Percentiles rank a stretch among this genome's conserved stretches.
phyloP scores from a whole-genome alignment of 1,139 yeast genomes.

The Martiniozyma asiatica region DNA sequence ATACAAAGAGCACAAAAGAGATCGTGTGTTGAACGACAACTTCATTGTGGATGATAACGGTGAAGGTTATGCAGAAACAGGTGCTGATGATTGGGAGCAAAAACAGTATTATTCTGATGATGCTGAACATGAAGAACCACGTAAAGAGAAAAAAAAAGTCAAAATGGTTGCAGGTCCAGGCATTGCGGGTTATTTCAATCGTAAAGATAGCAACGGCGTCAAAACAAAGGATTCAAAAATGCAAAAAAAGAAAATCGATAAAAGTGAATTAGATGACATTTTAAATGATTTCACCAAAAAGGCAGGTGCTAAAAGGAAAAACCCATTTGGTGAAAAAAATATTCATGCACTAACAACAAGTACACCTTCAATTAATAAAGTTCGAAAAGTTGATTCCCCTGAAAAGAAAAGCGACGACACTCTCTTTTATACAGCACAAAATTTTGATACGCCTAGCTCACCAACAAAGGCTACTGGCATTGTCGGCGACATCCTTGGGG shows the following conservation, averaged over 20 bases:
- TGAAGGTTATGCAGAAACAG: slow-evolving; percentile 82
- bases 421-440: slow-evolving; percentile 14
- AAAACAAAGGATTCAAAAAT: slow-evolving; percentile 5
- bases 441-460: slow-evolving; percentile 17
- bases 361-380: too few relatives aligned
- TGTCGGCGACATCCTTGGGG: slow-evolving; percentile 7
- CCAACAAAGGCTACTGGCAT: slow-evolving; percentile 16
- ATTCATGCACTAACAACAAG: too few relatives aligned
- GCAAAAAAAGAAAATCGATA: slow-evolving; percentile 19
- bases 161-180: slow-evolving; percentile 35
- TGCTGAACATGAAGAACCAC: slow-evolving; percentile 15
- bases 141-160: slow-evolving; percentile 26
- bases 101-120: slow-evolving; percentile 17
- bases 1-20: slow-evolving; percentile 64
- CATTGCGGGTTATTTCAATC: slow-evolving; percentile 42
- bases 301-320: slow-evolving; percentile 16
- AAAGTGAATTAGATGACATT: slow-evolving; percentile 32
- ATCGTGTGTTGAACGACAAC: slow-evolving; percentile 76
- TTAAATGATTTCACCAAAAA: slow-evolving; percentile 30
- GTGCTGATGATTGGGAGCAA: slow-evolving; percentile 78
- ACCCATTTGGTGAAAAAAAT: too few relatives aligned
- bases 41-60: slow-evolving; percentile 92
- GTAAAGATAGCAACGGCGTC: slow-evolving; percentile 11
- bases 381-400: too few relatives aligned
- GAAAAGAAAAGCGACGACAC: too few relatives aligned